Base-by-base conservation (phyloP, 2,329 filamentous ascomycete genomes). In the Fusarium sacchari region DNA sequence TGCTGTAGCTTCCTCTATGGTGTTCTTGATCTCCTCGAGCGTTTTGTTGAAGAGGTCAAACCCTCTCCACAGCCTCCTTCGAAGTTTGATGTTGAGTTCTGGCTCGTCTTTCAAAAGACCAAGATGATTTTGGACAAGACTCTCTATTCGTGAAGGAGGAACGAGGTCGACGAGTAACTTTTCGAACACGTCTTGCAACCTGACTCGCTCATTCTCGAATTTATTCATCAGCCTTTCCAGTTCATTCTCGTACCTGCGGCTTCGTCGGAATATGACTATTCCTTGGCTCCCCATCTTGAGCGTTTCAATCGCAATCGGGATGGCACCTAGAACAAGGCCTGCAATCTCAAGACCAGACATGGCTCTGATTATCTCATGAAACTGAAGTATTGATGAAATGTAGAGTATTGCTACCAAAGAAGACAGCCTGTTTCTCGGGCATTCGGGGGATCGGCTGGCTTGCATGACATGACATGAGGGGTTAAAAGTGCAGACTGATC, bases 181-280 rank as follows among this genome's bases (percentile, higher is more conserved):
- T 3, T 52, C 55, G 1, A 6, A 60, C 0, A 60, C 24, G 0
- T 60, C 24, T 26, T 44, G 0, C 4, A 64, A 44, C 9, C 55
- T 64, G 1, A 50, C 24, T 1, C 53, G 30, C 1, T 50, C 55
- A 14, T 60, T 64, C 7, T 63, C 37, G 1, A 64, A 5, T 1
- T 5, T 64, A 0, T 36, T 60, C 0, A 50, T 0, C 10, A 52
- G 6, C 7, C 30, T 60, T 0, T 34, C 7, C 7, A 60, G 1
- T 17, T 60, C 44, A 5, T 39, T 46, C 2, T 44, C 24, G 22
- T 52, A 52, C 9, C 28, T 43, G 20, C 44, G 39, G 6, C 36
- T 20, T 15, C 44, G 24, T 10, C 4, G 14, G n/a, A 39, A 1
- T 10, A 28, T 26, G 0, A 2, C 30, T 11, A 60, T 8, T 12